Evolutionary conservation across 192 early-diverging fungal genomes (phyloP), one percentile per base, ranked within the genome.

Genomic region (Backusella mclennaniae): DNA sequence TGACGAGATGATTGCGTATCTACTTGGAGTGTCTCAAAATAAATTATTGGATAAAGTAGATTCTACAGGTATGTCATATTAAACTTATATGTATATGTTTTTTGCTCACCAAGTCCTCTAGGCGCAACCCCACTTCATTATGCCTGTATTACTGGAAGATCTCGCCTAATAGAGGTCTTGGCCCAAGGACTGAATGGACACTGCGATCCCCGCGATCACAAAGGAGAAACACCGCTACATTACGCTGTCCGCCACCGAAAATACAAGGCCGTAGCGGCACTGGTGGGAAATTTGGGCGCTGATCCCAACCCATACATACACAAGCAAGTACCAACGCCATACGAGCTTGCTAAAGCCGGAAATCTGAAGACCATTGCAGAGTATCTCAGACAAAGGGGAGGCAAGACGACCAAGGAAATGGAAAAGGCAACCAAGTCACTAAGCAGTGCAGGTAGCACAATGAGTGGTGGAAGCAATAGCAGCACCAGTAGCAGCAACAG

Each of bases 201-300:
- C 29, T 44, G 73, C 8, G 42, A 77, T 31, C 42, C 46, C 3
- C 21, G 39, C 35, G 80, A 77, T 69, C 33, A 39, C 31, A 77
- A 52, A 29, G 80, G 76, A n/a, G 80, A 82, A 36, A 82, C 80
- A 26, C 76, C 76, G 0, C 59, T 82, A 33, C 80, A 82, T 69
- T 77, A 71, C 31, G 75, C 75, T 39, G 73, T 77, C 35, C 76
- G 76, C 1, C 44, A 75, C 29, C 63, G 44, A 35, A 63, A 63
- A 39, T 38, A 44, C 26, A 77, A 82, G 35, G 52, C 42, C 0
- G 35, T 77, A 0, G 39, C 49, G 4, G 69, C 31, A 46, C 19
- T 82, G 14, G 59, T 82, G 0, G 75, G 71, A 1, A 73, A 74
- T 4, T 17, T 77, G 1, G 73, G 68, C 26, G 76, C 49, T 3